Evolutionary conservation across 1,139 yeast genomes (phyloP), one percentile per base, ranked within the genome.

Genomic region (Candida sanyaensis): DNA sequence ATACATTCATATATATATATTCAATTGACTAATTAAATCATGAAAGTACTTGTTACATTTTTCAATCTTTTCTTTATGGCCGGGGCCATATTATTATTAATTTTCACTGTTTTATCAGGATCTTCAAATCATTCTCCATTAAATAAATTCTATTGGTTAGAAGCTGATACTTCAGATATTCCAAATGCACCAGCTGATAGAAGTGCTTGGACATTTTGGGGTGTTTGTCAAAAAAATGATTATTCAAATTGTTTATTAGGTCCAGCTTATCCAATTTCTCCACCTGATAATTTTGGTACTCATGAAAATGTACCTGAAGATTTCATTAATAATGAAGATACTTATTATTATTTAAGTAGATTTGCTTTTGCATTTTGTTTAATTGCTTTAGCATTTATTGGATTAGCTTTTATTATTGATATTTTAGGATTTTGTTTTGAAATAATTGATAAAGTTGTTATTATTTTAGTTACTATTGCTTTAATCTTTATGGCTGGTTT

Each of bases 171-270:
- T 44, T 65, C 80, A 1, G 62, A 62, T 45, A 83, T 86, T 48
- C 54, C 75, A 8, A 70, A 73, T 49, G 89, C 91, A n/a, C 75
- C 78, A 33, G 68, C 65, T 33, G 50, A 65, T 30, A 57, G 57
- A 49, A 71, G 89, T 17, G 82, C 88, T 55, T 87, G 93, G 93
- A 84, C 92, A 2, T 87, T 83, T 72, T 87, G 95, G 95, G 93
- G 93, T 57, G 78, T 85, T 42, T 85, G 91, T 66, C 75, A 77
- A 47, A 68, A 69, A 43, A 50, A 59, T 24, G 61, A 68, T 58
- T 69, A 70, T 53, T 69, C 75, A 44, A 79, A 85, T 13, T 75
- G 80, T 60, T 55, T 61, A 31, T 61, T 63, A 44, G 78, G 77
- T 12, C 80, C 80, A 38, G 92, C 86, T 42, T 77, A 72, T 60